Base-by-base conservation (phyloP, 306 rosid genomes). In the Mucuna pruriens region DNA sequence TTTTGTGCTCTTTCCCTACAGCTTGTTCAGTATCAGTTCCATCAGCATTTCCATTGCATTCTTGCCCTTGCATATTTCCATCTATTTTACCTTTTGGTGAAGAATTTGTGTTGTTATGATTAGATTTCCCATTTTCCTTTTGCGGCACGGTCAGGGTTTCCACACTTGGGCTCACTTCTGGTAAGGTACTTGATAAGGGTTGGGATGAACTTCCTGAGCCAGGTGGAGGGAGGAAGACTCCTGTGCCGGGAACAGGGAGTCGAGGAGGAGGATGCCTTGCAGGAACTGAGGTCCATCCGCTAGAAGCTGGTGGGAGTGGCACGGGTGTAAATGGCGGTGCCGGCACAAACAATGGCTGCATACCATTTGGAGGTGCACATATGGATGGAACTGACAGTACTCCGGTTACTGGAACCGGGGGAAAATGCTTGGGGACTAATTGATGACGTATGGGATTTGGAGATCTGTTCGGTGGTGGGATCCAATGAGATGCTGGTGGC, bases 161-260 rank as follows among this genome's bases (percentile, higher is more conserved):
- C 34, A 58, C 76, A 26, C 74, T 22, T 10, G 33, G 68, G 82
- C 45, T 86, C 77, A 67, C 57, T 75, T 89, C 92, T 23, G 77
- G 76, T 49, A 84, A 20, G 44, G 74, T 39, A 82, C 71, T 65
- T 6, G 77, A 78, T 49, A 78, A 44, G 60, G 71, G 90, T 39
- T 84, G 93, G 40, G 87, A 58, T 20, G 92, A 70, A 79, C 78
- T 90, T 20, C 87, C 90, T 0, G 96, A 85, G 25, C 96, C 96
- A 29, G 93, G 88, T 55, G 97, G 97, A 45, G 97, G 97, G 49
- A 93, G 94, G 85, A 93, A 93, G 74, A 93, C 97, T 77, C 97
- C 97, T 1, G 97, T 93, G 29, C 97, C 97, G 0, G 97, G 94
- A 11, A 81, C 84, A 63, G 88, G 91, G 34, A 89, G 71, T 78